Evolutionary conservation across 208 protist species (phyloP), one percentile per base, ranked within the genome.

Genomic region (Endotrypanum monterogeii): DNA sequence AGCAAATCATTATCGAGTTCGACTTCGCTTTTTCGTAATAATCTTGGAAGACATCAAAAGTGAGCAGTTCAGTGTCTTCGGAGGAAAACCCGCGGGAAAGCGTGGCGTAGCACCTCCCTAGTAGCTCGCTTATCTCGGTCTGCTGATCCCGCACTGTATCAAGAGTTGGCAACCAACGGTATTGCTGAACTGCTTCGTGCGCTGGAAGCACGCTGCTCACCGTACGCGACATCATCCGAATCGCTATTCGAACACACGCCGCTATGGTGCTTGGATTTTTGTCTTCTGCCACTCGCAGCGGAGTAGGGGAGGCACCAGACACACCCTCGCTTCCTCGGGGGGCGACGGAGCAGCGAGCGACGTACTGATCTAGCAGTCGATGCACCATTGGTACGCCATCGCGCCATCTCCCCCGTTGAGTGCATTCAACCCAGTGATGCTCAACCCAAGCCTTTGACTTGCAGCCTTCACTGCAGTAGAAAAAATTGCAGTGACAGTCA

Each of bases 361-460:
- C 56, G 57, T 82, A 87, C 73, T 74, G 57, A 25, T 80, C 65
- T 35, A 91, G 77, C 28, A 80, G 78, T 1, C 58, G 51, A 62
- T 84, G 71, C 61, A 89, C 67, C 8, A 51, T 37, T 18, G 56
- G 46, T 39, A 88, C 62, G 14, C 82, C 88, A 20, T 85, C 79
- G 46, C 80, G 54, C 90, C 92, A 96, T n/a, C 86, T 80, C 11
- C 92, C 92, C 7, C 66, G 66, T 30, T 69, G 74, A 41, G 70
- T 50, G 79, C 92, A 96, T 71, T 95, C 89, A 30, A 95, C 78
- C 82, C 86, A 94, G 79, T 96, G 92, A 73, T 91, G 83, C 65
- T 80, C 76, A 56, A 84, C 80, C 87, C 88, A 95, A 35, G 87
- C 86, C 74, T 89, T 89, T 9, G 77, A 60, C 61, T 87, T 84